Evolutionary conservation across 2,329 filamentous ascomycete genomes (phyloP), one percentile per base, ranked within the genome.

Genomic region (Amphichorda felina): DNA sequence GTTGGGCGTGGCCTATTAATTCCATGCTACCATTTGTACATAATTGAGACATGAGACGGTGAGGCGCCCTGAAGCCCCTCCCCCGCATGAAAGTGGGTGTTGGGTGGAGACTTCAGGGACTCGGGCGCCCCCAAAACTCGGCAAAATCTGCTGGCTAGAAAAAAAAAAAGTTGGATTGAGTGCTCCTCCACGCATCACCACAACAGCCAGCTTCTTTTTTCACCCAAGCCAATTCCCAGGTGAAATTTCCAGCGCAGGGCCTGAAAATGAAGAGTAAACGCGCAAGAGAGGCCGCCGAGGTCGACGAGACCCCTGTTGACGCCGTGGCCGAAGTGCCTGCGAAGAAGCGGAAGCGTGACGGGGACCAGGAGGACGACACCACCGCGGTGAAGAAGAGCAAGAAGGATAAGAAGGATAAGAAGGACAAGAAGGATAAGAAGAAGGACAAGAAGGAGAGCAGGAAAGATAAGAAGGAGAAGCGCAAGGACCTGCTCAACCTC

Each of bases 391-490:
- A n/a, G 54, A 56, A 40, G n/a, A n/a, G n/a, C n/a, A 51, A 58
- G 41, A 54, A 57, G 44, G 51, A 53, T 26, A 49, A 50, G 36
- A 43, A 47, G 11, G 45, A 47, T 33, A 42, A 41, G 28, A 31
- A 46, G 32, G 38, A 45, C 10, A 54, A 59, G 45, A 52, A 55
- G 31, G 54, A 59, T 39, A 49, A 50, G 36, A 42, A 46, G 8
- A 44, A 49, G 31, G 40, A 40, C 21, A 28, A 46, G 29, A 49
- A 51, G 38, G 51, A 58, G 43, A 53, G 50, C 37, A 54, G 57
- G 28, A 56, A 59, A 38, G 57, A 60, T 34, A 59, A 57, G 45
- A 60, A 63, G 44, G 53, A 60, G 19, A 60, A 59, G 47, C 52
- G 55, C 35, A 56, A 57, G 45, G 43, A 61, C 31, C 43, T 61